phyloP scores from a whole-genome alignment of 2,329 filamentous ascomycete species.

The Leptographium galeiforme region DNA sequence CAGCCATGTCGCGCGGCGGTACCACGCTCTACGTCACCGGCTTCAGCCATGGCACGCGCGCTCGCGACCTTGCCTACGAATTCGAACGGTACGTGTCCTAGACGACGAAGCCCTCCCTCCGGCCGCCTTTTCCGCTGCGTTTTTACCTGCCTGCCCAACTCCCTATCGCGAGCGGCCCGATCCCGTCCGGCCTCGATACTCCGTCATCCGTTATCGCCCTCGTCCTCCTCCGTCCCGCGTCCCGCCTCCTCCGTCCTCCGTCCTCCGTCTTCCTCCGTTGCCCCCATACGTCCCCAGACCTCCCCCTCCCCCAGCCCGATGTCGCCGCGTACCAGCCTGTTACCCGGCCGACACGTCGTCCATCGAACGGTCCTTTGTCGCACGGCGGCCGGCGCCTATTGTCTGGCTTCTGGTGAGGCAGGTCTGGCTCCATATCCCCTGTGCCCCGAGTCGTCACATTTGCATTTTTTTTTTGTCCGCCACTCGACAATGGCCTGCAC shows the following conservation, averaged over 20 bases:
- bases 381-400: not conserved
- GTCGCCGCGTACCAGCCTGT: not conserved
- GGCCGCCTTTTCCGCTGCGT: slow-evolving; percentile 14
- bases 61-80: slow-evolving; percentile 98
- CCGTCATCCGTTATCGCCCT: not conserved
- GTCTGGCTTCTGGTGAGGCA: slow-evolving; percentile 3
- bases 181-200: not conserved
- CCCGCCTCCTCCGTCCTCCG: slow-evolving; percentile 5
- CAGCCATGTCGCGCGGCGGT: slow-evolving; percentile 82
- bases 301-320: not conserved
- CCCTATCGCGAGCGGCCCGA: not conserved
- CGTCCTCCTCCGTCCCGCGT: not conserved
- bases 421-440: not conserved
- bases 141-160: slow-evolving; percentile 18
- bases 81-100: slow-evolving; percentile 94
- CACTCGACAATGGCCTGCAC: too few relatives aligned
- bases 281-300: slow-evolving; percentile 9
- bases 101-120: not conserved
- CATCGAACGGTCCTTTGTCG: not conserved
- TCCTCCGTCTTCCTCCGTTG: not conserved
- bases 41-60: slow-evolving; percentile 97
- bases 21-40: slow-evolving; percentile 97
- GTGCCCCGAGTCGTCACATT: not conserved
- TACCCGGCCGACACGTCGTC: not conserved
- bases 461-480: not conserved